Evolutionary conservation across 2,329 filamentous ascomycete species (phyloP).

Genomic region (Penicillium sp.): DNA sequence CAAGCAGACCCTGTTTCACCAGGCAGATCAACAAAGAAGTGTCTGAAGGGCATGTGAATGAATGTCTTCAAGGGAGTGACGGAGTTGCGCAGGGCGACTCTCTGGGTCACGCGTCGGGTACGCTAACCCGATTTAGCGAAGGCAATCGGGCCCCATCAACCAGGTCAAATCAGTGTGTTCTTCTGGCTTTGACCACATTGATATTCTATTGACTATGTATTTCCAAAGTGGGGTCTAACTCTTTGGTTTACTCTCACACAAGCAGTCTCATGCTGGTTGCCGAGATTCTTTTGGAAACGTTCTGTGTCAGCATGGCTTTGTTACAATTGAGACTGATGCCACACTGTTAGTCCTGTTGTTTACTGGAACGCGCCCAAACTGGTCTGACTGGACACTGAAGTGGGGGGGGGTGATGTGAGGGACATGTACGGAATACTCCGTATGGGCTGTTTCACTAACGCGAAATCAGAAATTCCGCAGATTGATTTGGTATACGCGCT

Average conservation of each 20-base stretch:
- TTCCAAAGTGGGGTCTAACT: neutral
- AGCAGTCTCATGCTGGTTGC: conserved; percentile 1
- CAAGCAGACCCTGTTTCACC: conserved; percentile 4
- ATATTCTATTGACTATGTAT: neutral
- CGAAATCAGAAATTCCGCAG: neutral
- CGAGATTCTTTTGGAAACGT: neutral
- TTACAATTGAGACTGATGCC: conserved; percentile 1
- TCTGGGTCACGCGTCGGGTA: conserved; percentile 33
- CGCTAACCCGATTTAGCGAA: conserved; percentile 27
- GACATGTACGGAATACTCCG: neutral
- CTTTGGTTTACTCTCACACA: neutral
- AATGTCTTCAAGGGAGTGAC: conserved; percentile 19
- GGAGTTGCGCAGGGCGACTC: conserved; percentile 25
- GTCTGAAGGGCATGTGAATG: conserved; percentile 9
- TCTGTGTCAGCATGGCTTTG: conserved; percentile 5
- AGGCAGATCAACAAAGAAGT: conserved; percentile 4
- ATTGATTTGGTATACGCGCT: conserved; percentile 10
- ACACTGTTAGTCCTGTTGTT: neutral
- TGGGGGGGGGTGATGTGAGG: conserved; percentile 6
- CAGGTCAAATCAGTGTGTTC: neutral
- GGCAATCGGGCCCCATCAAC: conserved; percentile 2
- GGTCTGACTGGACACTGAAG: neutral
- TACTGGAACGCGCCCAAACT: conserved; percentile 1
- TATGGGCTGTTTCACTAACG: neutral
- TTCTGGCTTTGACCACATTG: neutral